These are phyloP conservation scores for Rutstroemia sydowiana DNA, from an alignment of 2,329 filamentous ascomycete genomes.

Conservation along the genomic window DNA sequence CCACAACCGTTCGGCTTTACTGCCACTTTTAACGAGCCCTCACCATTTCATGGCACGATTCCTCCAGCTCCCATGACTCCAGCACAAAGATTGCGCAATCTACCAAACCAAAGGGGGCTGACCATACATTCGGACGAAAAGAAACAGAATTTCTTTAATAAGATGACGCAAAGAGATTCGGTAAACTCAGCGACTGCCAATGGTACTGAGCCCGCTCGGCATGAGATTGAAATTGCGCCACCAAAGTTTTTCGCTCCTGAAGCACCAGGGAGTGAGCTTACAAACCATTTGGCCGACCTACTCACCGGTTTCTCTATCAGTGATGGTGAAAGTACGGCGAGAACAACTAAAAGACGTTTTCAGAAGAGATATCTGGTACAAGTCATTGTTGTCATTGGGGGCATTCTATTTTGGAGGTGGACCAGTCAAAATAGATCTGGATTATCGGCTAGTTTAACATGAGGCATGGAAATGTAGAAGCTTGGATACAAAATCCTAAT, in stretches of 20 bases:
- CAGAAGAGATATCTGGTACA: constrained; percentile 8
- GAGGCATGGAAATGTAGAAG: no score
- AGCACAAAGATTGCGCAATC: constrained; percentile 54
- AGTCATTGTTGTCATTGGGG: constrained; percentile 9
- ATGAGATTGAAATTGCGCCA: not conserved
- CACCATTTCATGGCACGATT: constrained; percentile 62
- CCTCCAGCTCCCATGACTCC: constrained; percentile 63
- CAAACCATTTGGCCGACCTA: constrained; percentile 16
- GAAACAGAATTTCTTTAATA: constrained; percentile 44
- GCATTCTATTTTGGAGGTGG: constrained; percentile 16
- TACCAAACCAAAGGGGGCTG: constrained; percentile 48
- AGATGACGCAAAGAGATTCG: constrained; percentile 11
- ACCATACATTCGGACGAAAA: constrained; percentile 38
- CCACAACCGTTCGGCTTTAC: constrained; percentile 27
- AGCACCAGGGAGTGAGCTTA: constrained; percentile 12
- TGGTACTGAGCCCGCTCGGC: not conserved
- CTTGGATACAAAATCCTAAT: no score
- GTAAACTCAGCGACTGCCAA: not conserved
- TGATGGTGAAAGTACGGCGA: constrained; percentile 4
- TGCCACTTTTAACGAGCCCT: constrained; percentile 7
- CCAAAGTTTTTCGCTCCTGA: constrained; percentile 18
- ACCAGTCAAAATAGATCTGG: no score
- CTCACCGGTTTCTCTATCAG: constrained; percentile 18
- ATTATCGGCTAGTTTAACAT: no score
- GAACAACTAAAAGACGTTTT: not conserved